phyloP scores from a whole-genome alignment of 768 basidiomycete species.

The Suillus weaverae region DNA sequence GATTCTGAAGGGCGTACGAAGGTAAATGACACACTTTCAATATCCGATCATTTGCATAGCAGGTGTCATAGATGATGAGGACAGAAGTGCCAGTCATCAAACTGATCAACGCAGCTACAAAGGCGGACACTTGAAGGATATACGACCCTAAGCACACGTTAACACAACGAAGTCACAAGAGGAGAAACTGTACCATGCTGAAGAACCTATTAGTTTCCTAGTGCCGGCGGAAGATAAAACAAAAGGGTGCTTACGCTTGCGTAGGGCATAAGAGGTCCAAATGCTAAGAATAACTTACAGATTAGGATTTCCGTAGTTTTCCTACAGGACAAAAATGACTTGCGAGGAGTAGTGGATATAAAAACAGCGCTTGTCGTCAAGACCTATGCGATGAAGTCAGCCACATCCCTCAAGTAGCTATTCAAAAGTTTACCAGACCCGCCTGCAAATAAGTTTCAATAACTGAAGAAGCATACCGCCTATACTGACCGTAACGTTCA shows the following conservation, averaged over 20 bases:
- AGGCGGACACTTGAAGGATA: background rate
- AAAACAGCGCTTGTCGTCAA: conserved; percentile 1
- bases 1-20: background rate
- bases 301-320: too few species aligned
- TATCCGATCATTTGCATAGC: background rate
- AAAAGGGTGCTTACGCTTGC: background rate
- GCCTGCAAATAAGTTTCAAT: background rate
- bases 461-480: background rate
- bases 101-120: background rate
- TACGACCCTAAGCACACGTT: background rate
- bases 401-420: background rate
- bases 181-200: background rate
- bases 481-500: background rate
- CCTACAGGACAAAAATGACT: background rate
- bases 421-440: background rate
- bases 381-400: background rate
- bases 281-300: background rate
- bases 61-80: conserved; percentile 3
- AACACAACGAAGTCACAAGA: background rate
- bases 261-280: background rate
- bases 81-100: conserved; percentile 1
- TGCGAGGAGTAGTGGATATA: background rate
- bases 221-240: background rate
- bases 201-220: background rate
- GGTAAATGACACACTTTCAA: background rate